phyloP scores from a whole-genome alignment of 768 basidiomycete species.

The Suillus spraguei region DNA sequence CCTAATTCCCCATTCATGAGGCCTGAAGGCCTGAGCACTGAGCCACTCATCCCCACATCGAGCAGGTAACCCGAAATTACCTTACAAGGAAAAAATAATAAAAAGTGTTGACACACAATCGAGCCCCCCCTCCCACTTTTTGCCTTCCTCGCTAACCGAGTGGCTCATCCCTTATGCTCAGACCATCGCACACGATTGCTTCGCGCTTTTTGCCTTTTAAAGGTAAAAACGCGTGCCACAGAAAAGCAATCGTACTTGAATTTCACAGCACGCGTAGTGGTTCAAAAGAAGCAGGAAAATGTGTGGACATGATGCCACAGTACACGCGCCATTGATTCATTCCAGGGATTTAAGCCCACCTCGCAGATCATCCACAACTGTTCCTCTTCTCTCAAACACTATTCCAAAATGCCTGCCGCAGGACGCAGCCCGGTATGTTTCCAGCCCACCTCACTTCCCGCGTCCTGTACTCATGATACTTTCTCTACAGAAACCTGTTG shows the following conservation, averaged over 20 bases:
- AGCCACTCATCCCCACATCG: constrained; percentile 6
- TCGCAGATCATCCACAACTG: not conserved
- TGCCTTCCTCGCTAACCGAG: constrained; percentile 22
- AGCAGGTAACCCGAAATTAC: constrained; percentile 2
- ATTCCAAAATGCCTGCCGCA: constrained; percentile 13
- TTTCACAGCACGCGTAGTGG: constrained; percentile 17
- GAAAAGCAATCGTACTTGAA: constrained; percentile 29
- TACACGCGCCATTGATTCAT: constrained; percentile 6
- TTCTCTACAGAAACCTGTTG: constrained; percentile 11
- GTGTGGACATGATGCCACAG: constrained; percentile 9
- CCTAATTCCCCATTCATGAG: not conserved
- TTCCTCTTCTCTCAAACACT: not conserved
- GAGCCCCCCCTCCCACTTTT: constrained; percentile 13
- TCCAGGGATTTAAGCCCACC: not conserved
- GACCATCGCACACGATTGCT: constrained; percentile 24
- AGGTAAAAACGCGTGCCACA: constrained; percentile 19
- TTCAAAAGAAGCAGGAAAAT: constrained; percentile 24
- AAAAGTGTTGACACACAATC: constrained; percentile 28
- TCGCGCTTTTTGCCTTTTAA: constrained; percentile 22
- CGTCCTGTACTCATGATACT: not conserved
- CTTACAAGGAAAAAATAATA: constrained; percentile 14
- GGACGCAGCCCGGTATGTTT: constrained; percentile 13
- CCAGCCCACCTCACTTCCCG: not conserved
- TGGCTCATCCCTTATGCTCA: constrained; percentile 25
- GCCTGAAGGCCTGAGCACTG: not conserved